These are phyloP conservation scores for Phaeosphaeria sp. DNA, from an alignment of 2,329 filamentous ascomycete genomes.

Conservation along the genomic window DNA sequence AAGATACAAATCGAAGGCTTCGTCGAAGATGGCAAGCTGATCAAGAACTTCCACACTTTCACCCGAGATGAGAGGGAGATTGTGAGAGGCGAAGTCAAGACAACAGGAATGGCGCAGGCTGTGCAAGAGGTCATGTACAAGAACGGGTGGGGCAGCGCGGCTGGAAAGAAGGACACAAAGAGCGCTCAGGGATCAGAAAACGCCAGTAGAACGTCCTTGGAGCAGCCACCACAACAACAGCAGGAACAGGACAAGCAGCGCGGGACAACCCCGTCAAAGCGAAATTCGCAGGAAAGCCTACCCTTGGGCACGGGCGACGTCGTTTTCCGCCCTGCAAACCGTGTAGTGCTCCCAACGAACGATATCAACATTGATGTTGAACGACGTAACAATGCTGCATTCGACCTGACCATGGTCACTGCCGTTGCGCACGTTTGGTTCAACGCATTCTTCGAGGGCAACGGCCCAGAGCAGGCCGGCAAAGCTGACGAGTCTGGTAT, in stretches of 20 bases:
- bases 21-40: constrained; percentile 85
- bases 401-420: constrained; percentile 85
- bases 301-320: constrained; percentile 70
- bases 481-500: constrained; percentile 71
- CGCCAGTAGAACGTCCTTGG: constrained; percentile 23
- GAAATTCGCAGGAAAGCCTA: constrained; percentile 35
- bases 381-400: constrained; percentile 78
- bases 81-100: constrained; percentile 62
- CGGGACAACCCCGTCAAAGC: constrained; percentile 19
- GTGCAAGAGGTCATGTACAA: constrained; percentile 54
- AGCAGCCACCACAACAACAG: constrained; percentile 13
- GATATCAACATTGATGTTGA: constrained; percentile 93
- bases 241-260: constrained; percentile 15
- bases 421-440: constrained; percentile 97
- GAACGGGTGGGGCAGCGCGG: constrained; percentile 38
- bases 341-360: constrained; percentile 75
- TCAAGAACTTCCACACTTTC: constrained; percentile 85
- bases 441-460: constrained; percentile 90
- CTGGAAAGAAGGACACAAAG: constrained; percentile 27
- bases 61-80: constrained; percentile 72
- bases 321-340: constrained; percentile 74
- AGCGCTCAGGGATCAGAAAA: constrained; percentile 24
- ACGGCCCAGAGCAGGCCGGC: constrained; percentile 72
- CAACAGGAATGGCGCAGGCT: constrained; percentile 52
- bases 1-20: constrained; percentile 87